Base-by-base conservation (phyloP, 1,284 basidiomycete species). In the Sphagnurus paluster region DNA sequence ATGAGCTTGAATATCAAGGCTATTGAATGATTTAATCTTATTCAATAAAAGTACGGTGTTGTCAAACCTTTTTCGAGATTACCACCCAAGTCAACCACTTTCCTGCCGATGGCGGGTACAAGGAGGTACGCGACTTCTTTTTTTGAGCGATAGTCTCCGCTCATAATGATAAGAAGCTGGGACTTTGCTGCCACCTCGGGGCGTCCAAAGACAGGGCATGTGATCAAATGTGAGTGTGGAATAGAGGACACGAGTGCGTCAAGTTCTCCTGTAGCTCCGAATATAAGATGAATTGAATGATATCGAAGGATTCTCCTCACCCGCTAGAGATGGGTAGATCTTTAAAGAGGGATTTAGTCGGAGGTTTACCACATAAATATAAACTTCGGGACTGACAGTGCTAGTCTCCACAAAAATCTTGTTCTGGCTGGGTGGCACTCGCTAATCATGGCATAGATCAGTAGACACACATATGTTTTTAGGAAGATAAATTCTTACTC, bases 341-440 rank as follows among this genome's bases (percentile, higher is more conserved):
- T 87, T 59, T 44, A 46, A 17, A 29, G 39, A 38, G 24, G 5
- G 29, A 45, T 28, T 39, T 19, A 44, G 24, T 4, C 9, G 11
- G 20, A 10, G 36, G 39, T 42, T 46, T 16, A 43, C 26, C 20
- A 36, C 19, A 19, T 21, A 16, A 36, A 37, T 19, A 24, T 32
- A 24, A 24, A 40, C 25, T 40, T n/a, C n/a, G n/a, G n/a, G 13
- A 42, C 80, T 50, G 48, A 87, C 85, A 4, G 90, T 93, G 64
- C 82, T 84, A 11, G 84, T 89, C 57, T 93, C 90, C 19, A 91
- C 85, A 55, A 92, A 89, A 45, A 90, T 88, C 64, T 84, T 90
- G 56, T 70, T 62, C 61, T 74, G 75, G 6, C 65, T 60, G 0
- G 73, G 67, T 20, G 70, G 67, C n/a, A 58, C 40, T 45, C 67